Evolutionary conservation across 1,284 basidiomycete species (phyloP), one percentile per base, ranked within the genome.

Genomic region (Cutaneotrichosporon sp.): DNA sequence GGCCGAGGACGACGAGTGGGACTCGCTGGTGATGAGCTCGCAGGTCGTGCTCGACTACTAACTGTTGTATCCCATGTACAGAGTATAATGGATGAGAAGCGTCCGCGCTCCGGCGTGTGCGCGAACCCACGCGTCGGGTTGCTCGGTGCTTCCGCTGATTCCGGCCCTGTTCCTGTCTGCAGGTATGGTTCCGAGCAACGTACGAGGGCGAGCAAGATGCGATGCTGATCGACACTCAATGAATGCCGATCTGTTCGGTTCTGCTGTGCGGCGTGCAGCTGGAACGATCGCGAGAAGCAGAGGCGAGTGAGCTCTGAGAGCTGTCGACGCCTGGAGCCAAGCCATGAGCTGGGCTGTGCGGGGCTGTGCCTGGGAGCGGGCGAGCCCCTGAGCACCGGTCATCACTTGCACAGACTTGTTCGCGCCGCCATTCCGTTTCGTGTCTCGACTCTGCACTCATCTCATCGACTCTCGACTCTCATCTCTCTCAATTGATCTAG

Each of bases 1-100:
- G 31, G 56, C 49, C 5, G 56, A 58, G n/a, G 61, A 62, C 49
- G 56, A 51, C 20, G 53, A 51, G 22, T 51, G 47, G 27, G 61
- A 56, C 31, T 42, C 25, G 31, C 16, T 56, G 3, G 16, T 56
- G 2, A 45, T 22, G 22, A 22, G n/a, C 22, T 29, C 45, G 38
- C 31, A 54, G 36, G 33, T 31, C 27, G 54, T 55, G 22, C 24
- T 43, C n/a, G 54, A 56, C 45, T 56, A 24, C 45, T 56, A 47
- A 33, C 20, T 13, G 38, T 29, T 54, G 38, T 29, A 4, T 36
- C 11, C n/a, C 11, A n/a, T n/a, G n/a, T n/a, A n/a, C n/a, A n/a
- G n/a, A n/a, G n/a, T n/a, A n/a, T n/a, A n/a, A n/a, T n/a, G n/a
- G n/a, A n/a, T n/a, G n/a, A n/a, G n/a, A n/a, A n/a, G n/a, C n/a